Evolutionary conservation across 2,329 filamentous ascomycete species (phyloP).

Genomic region (Cladophialophora exuberans): DNA sequence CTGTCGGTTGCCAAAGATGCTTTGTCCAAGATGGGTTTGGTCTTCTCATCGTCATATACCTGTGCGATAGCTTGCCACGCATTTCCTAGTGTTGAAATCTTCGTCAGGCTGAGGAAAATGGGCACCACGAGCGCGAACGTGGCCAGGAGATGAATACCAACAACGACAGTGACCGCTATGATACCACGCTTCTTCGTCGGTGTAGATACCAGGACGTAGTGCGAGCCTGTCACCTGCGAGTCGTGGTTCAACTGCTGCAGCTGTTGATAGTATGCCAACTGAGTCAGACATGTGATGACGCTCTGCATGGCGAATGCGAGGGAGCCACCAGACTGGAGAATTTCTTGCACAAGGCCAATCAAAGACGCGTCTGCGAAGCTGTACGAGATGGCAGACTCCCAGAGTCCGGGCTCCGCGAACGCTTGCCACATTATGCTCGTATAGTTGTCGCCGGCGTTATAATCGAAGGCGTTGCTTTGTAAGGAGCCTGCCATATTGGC

Average conservation of each 20-base stretch:
- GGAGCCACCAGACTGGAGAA: conserved; percentile 2
- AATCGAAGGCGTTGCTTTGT: conserved; percentile 6
- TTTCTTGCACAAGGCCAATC: conserved; percentile 3
- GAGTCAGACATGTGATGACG: conserved; percentile 2
- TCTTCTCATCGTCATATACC: background rate
- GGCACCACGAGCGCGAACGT: background rate
- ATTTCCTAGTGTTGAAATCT: conserved; percentile 2
- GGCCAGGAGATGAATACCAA: background rate
- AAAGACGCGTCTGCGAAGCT: conserved; percentile 5
- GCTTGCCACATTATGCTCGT: conserved; percentile 3
- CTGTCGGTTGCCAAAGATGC: conserved; percentile 1
- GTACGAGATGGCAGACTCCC: background rate
- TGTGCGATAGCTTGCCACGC: conserved; percentile 9
- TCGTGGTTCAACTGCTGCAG: conserved; percentile 1
- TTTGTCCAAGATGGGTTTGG: conserved; percentile 4
- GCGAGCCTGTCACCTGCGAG: background rate
- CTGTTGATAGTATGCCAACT: conserved; percentile 9
- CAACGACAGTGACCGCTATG: background rate
- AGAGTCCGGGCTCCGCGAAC: background rate
- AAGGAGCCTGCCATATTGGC: conserved; percentile 12
- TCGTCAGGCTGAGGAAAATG: background rate
- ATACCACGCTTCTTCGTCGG: background rate
- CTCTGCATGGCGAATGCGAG: conserved; percentile 8
- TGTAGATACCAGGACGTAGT: conserved; percentile 5
- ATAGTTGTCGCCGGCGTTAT: background rate